A percentile compares a stretch with the other conserved stretches of the same genome.
Evolutionary conservation across 345 rosid genomes (phyloP).

Genomic region (Crucihimalaya himalaica): DNA sequence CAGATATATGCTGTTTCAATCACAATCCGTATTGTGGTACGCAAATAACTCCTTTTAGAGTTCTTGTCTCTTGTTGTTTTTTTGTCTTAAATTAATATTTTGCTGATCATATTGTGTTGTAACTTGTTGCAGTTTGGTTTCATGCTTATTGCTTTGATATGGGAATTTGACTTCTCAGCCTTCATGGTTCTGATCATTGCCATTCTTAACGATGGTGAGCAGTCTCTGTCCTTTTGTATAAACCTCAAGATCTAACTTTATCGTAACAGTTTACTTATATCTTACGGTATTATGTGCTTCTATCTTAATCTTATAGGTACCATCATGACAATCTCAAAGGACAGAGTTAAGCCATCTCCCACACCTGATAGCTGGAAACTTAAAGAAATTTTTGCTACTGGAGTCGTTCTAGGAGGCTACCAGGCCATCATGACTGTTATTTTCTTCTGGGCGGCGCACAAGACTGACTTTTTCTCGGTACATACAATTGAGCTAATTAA

Average conservation of each 20-base stretch:
- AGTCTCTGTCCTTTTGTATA: slow-evolving; percentile 37
- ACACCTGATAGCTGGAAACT: slow-evolving; percentile 95
- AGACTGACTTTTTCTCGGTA: slow-evolving; percentile 78
- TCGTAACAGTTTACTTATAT: background rate
- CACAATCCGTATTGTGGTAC: slow-evolving; percentile 74
- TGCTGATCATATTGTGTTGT: background rate
- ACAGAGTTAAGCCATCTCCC: slow-evolving; percentile 96
- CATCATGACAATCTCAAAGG: slow-evolving; percentile 96
- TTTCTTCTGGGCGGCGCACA: slow-evolving; percentile 75
- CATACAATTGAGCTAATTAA: background rate
- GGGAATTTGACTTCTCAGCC: slow-evolving; percentile 91
- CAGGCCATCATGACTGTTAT: slow-evolving; percentile 83
- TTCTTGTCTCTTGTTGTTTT: background rate
- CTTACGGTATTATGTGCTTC: background rate
- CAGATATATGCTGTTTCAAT: slow-evolving; percentile 92
- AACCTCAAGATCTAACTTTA: background rate
- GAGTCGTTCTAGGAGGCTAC: slow-evolving; percentile 80
- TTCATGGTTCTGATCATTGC: slow-evolving; percentile 97
- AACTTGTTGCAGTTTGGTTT: slow-evolving; percentile 58
- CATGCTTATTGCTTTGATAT: slow-evolving; percentile 84
- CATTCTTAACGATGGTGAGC: slow-evolving; percentile 88
- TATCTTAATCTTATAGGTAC: slow-evolving; percentile 53
- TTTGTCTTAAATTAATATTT: background rate
- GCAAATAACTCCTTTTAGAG: background rate
- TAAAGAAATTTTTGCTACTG: slow-evolving; percentile 85